Conservation (phyloP, 2,329 filamentous ascomycete species). For the Sordariomycetes sp. region DNA sequence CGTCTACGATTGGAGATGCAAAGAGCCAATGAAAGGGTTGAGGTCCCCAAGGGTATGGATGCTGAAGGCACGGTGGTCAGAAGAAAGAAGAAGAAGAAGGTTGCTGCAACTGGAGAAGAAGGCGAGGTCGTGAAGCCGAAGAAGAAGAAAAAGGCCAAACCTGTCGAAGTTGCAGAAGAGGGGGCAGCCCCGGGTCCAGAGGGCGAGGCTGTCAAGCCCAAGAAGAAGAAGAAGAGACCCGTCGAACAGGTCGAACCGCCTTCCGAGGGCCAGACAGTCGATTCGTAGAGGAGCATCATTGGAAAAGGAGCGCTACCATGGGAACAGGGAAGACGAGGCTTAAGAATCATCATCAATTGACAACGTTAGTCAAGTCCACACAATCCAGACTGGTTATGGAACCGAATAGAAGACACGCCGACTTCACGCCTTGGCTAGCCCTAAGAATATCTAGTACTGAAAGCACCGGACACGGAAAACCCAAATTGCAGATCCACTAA, state of each 20-base stretch:
- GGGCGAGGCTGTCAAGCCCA: constrained; percentile 17
- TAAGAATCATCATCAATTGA: too few relatives aligned
- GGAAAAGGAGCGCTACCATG: too few relatives aligned
- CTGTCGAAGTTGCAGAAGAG: constrained; percentile 8
- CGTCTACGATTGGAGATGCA: constrained; percentile 82
- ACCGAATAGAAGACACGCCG: too few relatives aligned
- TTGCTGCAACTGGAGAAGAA: constrained; percentile 21
- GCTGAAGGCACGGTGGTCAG: constrained; percentile 56
- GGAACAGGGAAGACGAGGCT: too few relatives aligned
- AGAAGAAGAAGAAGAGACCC: constrained; percentile 34
- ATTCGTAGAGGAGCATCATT: too few relatives aligned
- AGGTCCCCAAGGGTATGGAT: constrained; percentile 59
- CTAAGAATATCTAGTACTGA: too few relatives aligned
- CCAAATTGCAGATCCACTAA: too few relatives aligned
- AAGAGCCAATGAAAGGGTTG: constrained; percentile 64
- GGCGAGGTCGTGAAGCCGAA: constrained; percentile 31
- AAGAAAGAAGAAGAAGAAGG: constrained; percentile 60
- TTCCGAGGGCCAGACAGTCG: too few relatives aligned
- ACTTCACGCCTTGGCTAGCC: too few relatives aligned
- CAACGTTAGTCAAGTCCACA: too few relatives aligned
- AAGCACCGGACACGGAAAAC: too few relatives aligned
- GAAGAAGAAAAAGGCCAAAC: constrained; percentile 35
- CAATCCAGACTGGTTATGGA: too few relatives aligned
- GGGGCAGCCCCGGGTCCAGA: constrained; percentile 8
- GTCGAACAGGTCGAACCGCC: constrained; percentile 18